Percentiles rank a stretch among this genome's conserved stretches.
These are phyloP conservation scores for Nigrospora sphaerica DNA, from an alignment of 2,329 filamentous ascomycete genomes.

Conservation along the genomic window DNA sequence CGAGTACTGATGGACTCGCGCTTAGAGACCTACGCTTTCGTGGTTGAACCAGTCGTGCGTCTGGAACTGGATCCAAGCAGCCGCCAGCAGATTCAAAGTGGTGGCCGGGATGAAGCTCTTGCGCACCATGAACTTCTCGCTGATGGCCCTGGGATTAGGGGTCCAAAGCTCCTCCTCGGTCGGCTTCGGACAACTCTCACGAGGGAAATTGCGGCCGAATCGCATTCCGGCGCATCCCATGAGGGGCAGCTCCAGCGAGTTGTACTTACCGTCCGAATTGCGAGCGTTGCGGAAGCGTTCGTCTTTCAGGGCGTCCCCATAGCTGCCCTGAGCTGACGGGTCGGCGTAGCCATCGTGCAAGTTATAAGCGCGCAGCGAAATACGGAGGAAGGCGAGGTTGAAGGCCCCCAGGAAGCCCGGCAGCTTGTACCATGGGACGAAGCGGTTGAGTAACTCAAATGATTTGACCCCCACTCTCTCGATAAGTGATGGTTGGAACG, in stretches of 20 bases:
- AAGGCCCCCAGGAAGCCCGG: conserved; percentile 30
- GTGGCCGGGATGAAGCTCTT: conserved; percentile 36
- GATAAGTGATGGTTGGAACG: conserved; percentile 18
- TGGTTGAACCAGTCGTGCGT: conserved; percentile 34
- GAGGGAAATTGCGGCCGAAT: conserved; percentile 35
- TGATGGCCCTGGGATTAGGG: conserved; percentile 35
- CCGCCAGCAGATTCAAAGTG: conserved; percentile 35
- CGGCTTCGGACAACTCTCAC: conserved; percentile 26
- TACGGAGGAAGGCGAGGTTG: conserved; percentile 31
- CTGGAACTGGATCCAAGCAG: conserved; percentile 43
- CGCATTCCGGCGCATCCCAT: conserved; percentile 39
- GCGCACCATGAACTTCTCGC: conserved; percentile 31
- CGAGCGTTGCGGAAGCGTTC: conserved; percentile 25
- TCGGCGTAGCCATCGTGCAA: conserved; percentile 34
- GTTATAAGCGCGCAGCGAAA: conserved; percentile 34
- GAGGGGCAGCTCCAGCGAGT: conserved; percentile 28
- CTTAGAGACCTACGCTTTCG: conserved; percentile 10
- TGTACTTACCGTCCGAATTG: conserved; percentile 36
- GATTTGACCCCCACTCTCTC: conserved; percentile 20
- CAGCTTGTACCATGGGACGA: conserved; percentile 32
- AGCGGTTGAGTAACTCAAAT: conserved; percentile 19
- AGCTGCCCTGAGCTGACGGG: conserved; percentile 26
- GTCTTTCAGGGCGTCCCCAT: conserved; percentile 19
- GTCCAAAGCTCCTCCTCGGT: conserved; percentile 31
- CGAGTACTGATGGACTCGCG: background rate